Percentiles rank a stretch among this genome's conserved stretches.
phyloP scores from a whole-genome alignment of 129 eudicot genomes.

The Chrysanthemum makinoi region DNA sequence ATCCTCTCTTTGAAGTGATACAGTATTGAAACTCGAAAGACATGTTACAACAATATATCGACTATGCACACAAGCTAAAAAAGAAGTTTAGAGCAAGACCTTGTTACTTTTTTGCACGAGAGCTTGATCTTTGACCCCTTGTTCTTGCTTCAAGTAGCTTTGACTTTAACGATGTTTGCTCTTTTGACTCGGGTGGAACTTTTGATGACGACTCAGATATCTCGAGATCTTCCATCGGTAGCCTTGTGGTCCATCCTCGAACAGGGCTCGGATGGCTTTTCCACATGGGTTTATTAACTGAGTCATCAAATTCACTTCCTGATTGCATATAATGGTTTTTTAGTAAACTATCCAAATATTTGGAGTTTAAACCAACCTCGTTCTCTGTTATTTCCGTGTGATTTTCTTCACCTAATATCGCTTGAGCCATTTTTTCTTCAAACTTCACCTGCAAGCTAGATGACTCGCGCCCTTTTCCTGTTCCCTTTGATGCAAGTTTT shows the following conservation, averaged over 20 bases:
- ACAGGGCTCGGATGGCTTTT: constrained; percentile 75
- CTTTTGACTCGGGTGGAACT: constrained; percentile 46
- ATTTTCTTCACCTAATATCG: constrained; percentile 47
- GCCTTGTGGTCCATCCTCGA: constrained; percentile 68
- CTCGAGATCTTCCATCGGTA: constrained; percentile 49
- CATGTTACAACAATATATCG: constrained; percentile 22
- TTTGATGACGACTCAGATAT: constrained; percentile 57
- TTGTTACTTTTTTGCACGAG: constrained; percentile 59
- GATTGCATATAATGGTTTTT: constrained; percentile 63
- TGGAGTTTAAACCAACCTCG: constrained; percentile 45
- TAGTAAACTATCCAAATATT: constrained; percentile 57
- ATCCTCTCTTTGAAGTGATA: constrained; percentile 1
- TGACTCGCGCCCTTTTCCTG: constrained; percentile 25
- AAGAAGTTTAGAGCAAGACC: constrained; percentile 34
- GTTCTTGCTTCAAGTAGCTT: constrained; percentile 78
- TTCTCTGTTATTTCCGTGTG: constrained; percentile 44
- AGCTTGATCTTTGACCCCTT: constrained; percentile 74
- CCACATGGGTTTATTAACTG: constrained; percentile 47
- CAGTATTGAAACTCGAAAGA: constrained; percentile 10
- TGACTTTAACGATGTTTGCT: constrained; percentile 55
- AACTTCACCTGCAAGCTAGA: constrained; percentile 75
- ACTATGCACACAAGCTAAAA: constrained; percentile 20
- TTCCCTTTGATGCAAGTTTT: constrained; percentile 16
- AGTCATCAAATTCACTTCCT: constrained; percentile 40
- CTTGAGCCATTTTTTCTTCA: constrained; percentile 82